Evolutionary conservation across 495 filamentous ascomycete genomes (phyloP).

Genomic region (Aspergillus heteromorphus): DNA sequence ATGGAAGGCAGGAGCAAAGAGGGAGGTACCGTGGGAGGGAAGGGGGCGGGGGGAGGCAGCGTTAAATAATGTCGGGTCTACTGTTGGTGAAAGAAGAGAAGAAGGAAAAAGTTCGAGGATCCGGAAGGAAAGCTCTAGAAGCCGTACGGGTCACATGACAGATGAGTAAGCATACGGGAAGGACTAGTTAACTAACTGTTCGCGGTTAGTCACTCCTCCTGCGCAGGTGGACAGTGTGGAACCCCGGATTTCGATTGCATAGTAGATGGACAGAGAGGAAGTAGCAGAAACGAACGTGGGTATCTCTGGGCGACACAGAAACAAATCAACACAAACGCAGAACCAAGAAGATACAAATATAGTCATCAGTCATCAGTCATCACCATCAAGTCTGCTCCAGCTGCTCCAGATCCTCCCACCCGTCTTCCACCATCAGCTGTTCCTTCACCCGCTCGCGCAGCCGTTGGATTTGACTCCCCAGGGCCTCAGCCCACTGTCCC

Average conservation of each 20-base stretch:
- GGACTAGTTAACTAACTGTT: background rate
- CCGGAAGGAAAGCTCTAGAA: conserved; percentile 46
- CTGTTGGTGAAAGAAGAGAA: background rate
- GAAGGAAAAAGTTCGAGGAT: conserved; percentile 5
- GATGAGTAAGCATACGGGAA: background rate
- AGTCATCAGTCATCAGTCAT: conserved; percentile 4
- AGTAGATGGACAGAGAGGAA: background rate
- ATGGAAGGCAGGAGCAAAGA: conserved; percentile 1
- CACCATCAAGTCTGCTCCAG: conserved; percentile 31
- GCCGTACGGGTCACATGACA: conserved; percentile 27
- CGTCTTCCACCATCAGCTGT: conserved; percentile 62
- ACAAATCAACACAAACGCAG: conserved; percentile 11
- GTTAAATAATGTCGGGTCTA: conserved; percentile 1
- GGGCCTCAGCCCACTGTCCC: conserved; percentile 72
- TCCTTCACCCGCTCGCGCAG: conserved; percentile 53
- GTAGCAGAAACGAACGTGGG: conserved; percentile 19
- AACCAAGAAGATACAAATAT: conserved; percentile 4
- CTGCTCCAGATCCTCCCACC: conserved; percentile 64
- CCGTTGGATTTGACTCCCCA: conserved; percentile 54
- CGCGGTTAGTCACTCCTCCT: no score
- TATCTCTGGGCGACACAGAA: conserved; percentile 14
- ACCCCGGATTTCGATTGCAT: no score
- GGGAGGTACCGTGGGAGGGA: conserved; percentile 11
- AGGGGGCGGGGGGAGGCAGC: background rate
- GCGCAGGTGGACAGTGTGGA: no score